phyloP scores from a whole-genome alignment of 495 filamentous ascomycete species.

The Tuber borchii region DNA sequence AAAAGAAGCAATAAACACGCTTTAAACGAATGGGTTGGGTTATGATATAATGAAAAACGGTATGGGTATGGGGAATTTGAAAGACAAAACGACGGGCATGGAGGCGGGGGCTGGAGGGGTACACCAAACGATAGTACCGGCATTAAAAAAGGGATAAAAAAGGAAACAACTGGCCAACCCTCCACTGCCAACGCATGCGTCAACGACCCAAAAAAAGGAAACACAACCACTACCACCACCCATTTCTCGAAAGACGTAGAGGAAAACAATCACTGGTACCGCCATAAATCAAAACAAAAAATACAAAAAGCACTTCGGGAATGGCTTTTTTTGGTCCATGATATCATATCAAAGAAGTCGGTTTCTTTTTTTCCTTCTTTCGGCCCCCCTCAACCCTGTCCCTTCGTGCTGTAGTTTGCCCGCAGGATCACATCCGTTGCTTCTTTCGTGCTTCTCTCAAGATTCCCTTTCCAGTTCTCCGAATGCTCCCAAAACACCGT shows the following conservation, averaged over 20 bases:
- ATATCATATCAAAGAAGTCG: slow-evolving; percentile 28
- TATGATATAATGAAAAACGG: too few relatives aligned
- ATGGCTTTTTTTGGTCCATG: slow-evolving; percentile 19
- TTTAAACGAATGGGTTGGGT: neutral
- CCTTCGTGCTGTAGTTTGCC: neutral
- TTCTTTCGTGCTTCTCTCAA: slow-evolving; percentile 1
- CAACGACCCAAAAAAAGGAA: slow-evolving; percentile 7
- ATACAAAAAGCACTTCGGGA: slow-evolving; percentile 17
- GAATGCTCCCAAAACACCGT: neutral
- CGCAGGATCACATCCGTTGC: neutral
- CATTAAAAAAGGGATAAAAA: slow-evolving; percentile 20
- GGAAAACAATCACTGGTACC: slow-evolving; percentile 15
- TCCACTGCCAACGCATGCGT: slow-evolving; percentile 34
- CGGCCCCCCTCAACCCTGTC: neutral
- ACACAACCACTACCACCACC: slow-evolving; percentile 18
- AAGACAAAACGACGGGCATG: neutral
- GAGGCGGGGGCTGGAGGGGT: neutral
- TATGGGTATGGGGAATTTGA: neutral
- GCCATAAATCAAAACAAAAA: slow-evolving; percentile 27
- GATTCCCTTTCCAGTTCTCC: slow-evolving; percentile 4
- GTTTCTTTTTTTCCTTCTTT: slow-evolving; percentile 7
- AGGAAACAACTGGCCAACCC: slow-evolving; percentile 31
- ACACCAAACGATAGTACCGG: neutral
- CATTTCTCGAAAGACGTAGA: slow-evolving; percentile 24
- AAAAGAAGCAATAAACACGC: neutral